These are phyloP conservation scores for Gymnopus androsaceus DNA, from an alignment of 1,284 basidiomycete genomes.

Conservation along the genomic window DNA sequence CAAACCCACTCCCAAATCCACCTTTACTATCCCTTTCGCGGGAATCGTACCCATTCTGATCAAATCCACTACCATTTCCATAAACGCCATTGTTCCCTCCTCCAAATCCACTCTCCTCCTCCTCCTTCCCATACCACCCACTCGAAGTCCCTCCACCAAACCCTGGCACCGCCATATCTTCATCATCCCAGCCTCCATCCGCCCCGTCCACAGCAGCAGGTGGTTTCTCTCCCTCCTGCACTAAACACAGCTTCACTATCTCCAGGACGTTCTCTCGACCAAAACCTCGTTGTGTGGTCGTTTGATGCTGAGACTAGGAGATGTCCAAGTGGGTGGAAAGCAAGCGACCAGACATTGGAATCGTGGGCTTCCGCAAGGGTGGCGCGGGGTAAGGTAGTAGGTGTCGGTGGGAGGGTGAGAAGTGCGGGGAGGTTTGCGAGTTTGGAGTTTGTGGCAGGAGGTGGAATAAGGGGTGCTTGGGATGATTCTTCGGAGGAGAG, in stretches of 20 bases:
- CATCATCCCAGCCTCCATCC: slow-evolving; percentile 76
- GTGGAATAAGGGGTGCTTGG: slow-evolving; percentile 25
- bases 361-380: slow-evolving; percentile 93
- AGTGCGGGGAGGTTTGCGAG: slow-evolving; percentile 34
- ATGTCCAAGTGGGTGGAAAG: slow-evolving; percentile 96
- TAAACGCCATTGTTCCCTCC: not conserved
- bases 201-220: slow-evolving; percentile 60
- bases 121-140: slow-evolving; percentile 13
- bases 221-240: slow-evolving; percentile 77
- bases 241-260: slow-evolving; percentile 70
- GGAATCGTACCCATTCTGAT: slow-evolving; percentile 16
- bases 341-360: slow-evolving; percentile 93
- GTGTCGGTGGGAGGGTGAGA: slow-evolving; percentile 28
- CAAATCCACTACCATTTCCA: not conserved
- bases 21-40: too few relatives aligned
- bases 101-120: slow-evolving; percentile 1
- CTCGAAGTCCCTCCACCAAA: slow-evolving; percentile 41
- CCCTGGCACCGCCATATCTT: slow-evolving; percentile 50
- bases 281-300: slow-evolving; percentile 97
- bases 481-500: slow-evolving; percentile 57
- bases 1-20: slow-evolving; percentile 22
- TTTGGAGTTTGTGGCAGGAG: not conserved
- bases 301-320: slow-evolving; percentile 91
- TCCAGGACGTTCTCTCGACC: slow-evolving; percentile 86
- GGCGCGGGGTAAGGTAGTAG: slow-evolving; percentile 60